Evolutionary conservation across 805 yeast species (phyloP), one percentile per base, ranked within the genome.

Genomic region (Ogataea allantospora): DNA sequence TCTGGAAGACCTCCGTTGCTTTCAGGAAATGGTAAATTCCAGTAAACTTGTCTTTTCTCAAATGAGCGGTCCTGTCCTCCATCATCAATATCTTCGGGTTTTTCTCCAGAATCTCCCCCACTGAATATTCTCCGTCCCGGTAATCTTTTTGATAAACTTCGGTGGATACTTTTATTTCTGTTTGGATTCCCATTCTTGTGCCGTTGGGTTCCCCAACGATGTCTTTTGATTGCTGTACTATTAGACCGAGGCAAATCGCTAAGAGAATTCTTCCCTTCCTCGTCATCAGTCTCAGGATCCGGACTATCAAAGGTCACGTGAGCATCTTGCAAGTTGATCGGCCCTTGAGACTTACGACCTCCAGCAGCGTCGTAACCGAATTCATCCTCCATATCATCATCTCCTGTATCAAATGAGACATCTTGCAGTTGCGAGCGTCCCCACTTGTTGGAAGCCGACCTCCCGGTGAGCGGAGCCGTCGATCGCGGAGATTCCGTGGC

Each of bases 121-220:
- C 47, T 43, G 34, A 55, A 54, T 5, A 47, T 40, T 38, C 51
- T 39, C 3, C 50, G 40, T 10, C 54, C 50, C 1, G 54, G 53
- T 9, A 51, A 33, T 26, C 45, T 42, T 20, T 37, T 51, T n/a
- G 38, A 35, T 13, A 35, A 9, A 16, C 13, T 28, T 16, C 38
- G 13, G 5, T 48, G 52, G 28, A 83, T 57, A 0, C 91, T 81
- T 53, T 70, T 80, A 12, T 80, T 73, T 47, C 89, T 66, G 6
- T 72, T 33, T 15, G 93, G 89, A 31, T 72, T 70, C 7, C 95
- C 95, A 44, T 77, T 73, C 42, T 77, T 77, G 53, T 78, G 76
- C 50, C 95, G 73, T 48, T 83, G 87, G 3, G 97, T 89, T 42
- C 96, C 96, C 95, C 95, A 87, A 63, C 96, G 72, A 50, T 81